phyloP scores from a whole-genome alignment of 2,329 filamentous ascomycete genomes.

The Xylariaceae sp. region DNA sequence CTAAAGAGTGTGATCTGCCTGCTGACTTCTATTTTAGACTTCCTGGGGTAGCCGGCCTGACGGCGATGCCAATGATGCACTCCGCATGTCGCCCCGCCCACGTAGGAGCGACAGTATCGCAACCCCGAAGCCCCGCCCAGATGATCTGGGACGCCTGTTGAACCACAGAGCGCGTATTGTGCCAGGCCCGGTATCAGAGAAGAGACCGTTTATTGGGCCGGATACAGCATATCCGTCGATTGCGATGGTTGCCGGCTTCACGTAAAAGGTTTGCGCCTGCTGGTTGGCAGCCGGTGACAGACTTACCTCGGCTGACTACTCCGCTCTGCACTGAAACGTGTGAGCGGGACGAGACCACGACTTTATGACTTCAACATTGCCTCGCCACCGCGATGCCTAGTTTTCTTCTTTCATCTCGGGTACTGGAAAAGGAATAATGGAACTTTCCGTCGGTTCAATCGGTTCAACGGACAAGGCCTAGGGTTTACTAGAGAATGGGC shows the following conservation, averaged over 20 bases:
- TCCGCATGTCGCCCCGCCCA: constrained; percentile 55
- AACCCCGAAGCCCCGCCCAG: constrained; percentile 29
- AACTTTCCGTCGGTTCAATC: constrained; percentile 18
- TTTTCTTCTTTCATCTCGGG: constrained; percentile 14
- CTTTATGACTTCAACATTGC: constrained; percentile 26
- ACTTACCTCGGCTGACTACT: constrained; percentile 5
- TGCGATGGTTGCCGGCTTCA: constrained; percentile 17
- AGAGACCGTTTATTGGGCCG: constrained; percentile 17
- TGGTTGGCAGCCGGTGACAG: no score
- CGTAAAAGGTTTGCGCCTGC: constrained; percentile 9
- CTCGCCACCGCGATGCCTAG: constrained; percentile 16
- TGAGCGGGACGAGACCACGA: constrained; percentile 14
- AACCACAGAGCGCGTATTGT: constrained; percentile 15
- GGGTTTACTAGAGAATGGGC: no score
- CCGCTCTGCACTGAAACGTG: constrained; percentile 3
- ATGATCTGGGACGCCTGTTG: constrained; percentile 27
- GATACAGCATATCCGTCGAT: constrained; percentile 19
- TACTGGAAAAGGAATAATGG: constrained; percentile 24
- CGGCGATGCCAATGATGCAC: constrained; percentile 75
- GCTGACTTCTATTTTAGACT: constrained; percentile 54
- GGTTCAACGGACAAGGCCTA: constrained; percentile 9
- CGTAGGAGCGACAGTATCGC: constrained; percentile 33
- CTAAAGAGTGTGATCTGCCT: constrained; percentile 1
- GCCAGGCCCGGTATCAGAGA: constrained; percentile 18
- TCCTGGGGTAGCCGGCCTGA: constrained; percentile 94